Percentiles rank a stretch among this genome's conserved stretches.
These are phyloP conservation scores for Maudiozyma bulderi DNA, from an alignment of 805 yeast genomes.

Conservation along the genomic window DNA sequence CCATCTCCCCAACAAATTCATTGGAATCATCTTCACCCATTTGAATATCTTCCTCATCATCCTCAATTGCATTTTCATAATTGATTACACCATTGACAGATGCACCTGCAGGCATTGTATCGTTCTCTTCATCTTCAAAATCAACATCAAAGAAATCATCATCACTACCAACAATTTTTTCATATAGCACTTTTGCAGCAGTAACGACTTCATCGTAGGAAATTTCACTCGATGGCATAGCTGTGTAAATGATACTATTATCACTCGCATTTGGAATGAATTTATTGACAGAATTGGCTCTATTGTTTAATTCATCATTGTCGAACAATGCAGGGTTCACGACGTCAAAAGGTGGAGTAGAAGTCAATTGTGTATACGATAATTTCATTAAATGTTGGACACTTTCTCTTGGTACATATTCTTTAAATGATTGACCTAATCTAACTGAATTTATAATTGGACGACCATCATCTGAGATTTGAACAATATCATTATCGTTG, in stretches of 20 bases:
- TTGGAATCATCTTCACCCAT: slow-evolving; percentile 26
- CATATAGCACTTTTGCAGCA: slow-evolving; percentile 67
- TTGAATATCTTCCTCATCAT: slow-evolving; percentile 21
- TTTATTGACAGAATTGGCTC: slow-evolving; percentile 1
- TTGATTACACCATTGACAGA: slow-evolving; percentile 1
- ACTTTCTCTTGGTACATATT: slow-evolving; percentile 73
- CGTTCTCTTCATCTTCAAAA: slow-evolving; percentile 88
- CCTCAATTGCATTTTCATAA: slow-evolving; percentile 22
- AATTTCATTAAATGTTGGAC: slow-evolving; percentile 52
- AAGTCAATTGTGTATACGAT: slow-evolving; percentile 49
- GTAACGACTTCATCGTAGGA: slow-evolving; percentile 87
- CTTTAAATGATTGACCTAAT: slow-evolving; percentile 75
- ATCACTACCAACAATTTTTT: slow-evolving; percentile 77
- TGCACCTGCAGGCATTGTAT: not conserved
- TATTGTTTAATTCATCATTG: slow-evolving; percentile 13
- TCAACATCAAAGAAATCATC: slow-evolving; percentile 96
- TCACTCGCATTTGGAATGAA: slow-evolving; percentile 35
- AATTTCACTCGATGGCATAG: slow-evolving; percentile 75
- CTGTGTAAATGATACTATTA: slow-evolving; percentile 39
- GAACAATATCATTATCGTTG: slow-evolving; percentile 49
- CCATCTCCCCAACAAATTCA: slow-evolving; percentile 34
- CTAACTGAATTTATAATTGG: slow-evolving; percentile 72
- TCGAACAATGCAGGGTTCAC: slow-evolving; percentile 35
- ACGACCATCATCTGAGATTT: slow-evolving; percentile 47
- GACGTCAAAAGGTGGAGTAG: slow-evolving; percentile 48